A percentile compares a stretch with the other conserved stretches of the same genome.
Conservation (phyloP, 2,329 filamentous ascomycete species). For the Plectosphaerella cucumerina region DNA sequence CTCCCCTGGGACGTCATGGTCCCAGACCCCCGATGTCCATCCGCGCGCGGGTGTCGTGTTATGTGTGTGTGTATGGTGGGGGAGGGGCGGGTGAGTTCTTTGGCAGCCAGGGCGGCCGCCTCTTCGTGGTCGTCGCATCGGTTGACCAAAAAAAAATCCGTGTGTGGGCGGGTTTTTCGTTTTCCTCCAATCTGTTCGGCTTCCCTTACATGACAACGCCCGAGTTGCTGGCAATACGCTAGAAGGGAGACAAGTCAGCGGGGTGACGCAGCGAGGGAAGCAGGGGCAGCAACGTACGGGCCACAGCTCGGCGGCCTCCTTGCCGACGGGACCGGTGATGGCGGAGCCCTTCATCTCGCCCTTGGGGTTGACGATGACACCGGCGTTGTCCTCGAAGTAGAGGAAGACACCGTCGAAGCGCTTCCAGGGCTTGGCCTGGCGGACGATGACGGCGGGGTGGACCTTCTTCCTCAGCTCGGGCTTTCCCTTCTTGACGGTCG, state of each 20-base stretch:
- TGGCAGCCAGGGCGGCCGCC: too few relatives aligned
- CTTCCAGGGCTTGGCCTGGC: constrained; percentile 99
- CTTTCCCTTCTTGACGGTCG: constrained; percentile 99
- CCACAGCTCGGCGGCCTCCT: constrained; percentile 99
- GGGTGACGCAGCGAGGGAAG: neutral
- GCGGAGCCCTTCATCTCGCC: constrained; percentile 99
- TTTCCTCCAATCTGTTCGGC: neutral
- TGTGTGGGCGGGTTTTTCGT: constrained; percentile 1
- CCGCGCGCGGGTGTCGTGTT: constrained; percentile 1
- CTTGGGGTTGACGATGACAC: constrained; percentile 99
- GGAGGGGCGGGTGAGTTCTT: too few relatives aligned
- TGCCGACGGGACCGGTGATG: constrained; percentile 98
- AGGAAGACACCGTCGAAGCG: constrained; percentile 97
- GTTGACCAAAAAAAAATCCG: constrained; percentile 2
- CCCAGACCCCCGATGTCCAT: constrained; percentile 2
- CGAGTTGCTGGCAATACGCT: constrained; percentile 99
- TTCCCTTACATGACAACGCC: constrained; percentile 96
- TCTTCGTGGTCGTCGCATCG: constrained; percentile 4
- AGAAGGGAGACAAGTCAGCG: constrained; percentile 26
- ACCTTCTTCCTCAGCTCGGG: constrained; percentile 99
- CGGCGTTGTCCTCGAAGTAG: constrained; percentile 99
- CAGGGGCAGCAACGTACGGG: constrained; percentile 60
- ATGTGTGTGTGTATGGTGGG: too few relatives aligned
- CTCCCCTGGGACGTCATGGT: constrained; percentile 5
- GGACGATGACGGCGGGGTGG: constrained; percentile 98